Evolutionary conservation across 352 stramenopile species (phyloP).

Genomic region (Phytopythium chamaehyphon): DNA sequence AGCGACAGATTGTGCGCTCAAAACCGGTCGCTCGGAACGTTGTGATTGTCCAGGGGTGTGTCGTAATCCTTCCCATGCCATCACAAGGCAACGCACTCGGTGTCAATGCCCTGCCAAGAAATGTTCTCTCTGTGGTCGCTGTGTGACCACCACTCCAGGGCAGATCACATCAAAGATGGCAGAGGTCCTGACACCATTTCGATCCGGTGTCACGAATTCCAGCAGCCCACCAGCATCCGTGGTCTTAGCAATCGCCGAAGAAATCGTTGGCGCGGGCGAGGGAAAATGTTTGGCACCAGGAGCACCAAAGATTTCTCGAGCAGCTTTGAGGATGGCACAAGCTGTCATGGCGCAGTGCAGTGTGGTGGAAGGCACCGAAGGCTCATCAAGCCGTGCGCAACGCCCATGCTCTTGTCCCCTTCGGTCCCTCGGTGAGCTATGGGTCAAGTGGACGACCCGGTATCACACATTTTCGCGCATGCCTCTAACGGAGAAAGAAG

Average conservation of each 20-base stretch:
- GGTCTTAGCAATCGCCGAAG: constrained; percentile 43
- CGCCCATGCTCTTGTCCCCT: constrained; percentile 68
- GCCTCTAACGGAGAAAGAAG: constrained; percentile 46
- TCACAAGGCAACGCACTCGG: constrained; percentile 66
- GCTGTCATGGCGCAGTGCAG: constrained; percentile 69
- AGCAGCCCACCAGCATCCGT: not conserved
- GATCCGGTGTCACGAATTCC: constrained; percentile 8
- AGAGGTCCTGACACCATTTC: constrained; percentile 45
- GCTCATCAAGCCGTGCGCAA: constrained; percentile 44
- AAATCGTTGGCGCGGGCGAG: constrained; percentile 47
- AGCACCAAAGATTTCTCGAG: constrained; percentile 21
- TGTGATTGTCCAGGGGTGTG: constrained; percentile 74
- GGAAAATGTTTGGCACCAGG: constrained; percentile 28
- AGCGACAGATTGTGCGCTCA: constrained; percentile 74
- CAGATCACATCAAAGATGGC: constrained; percentile 68
- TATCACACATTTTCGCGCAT: constrained; percentile 77
- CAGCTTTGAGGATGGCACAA: constrained; percentile 55
- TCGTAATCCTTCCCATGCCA: constrained; percentile 49
- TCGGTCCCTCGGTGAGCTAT: constrained; percentile 74
- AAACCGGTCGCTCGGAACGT: constrained; percentile 59
- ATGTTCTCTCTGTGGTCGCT: constrained; percentile 73
- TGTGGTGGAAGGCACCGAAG: constrained; percentile 50
- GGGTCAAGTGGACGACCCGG: constrained; percentile 75
- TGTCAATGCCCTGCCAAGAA: constrained; percentile 80
- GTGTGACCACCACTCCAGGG: constrained; percentile 48